Conservation (phyloP, 176 grass and related monocot species). For the Hordeum marinum region DNA sequence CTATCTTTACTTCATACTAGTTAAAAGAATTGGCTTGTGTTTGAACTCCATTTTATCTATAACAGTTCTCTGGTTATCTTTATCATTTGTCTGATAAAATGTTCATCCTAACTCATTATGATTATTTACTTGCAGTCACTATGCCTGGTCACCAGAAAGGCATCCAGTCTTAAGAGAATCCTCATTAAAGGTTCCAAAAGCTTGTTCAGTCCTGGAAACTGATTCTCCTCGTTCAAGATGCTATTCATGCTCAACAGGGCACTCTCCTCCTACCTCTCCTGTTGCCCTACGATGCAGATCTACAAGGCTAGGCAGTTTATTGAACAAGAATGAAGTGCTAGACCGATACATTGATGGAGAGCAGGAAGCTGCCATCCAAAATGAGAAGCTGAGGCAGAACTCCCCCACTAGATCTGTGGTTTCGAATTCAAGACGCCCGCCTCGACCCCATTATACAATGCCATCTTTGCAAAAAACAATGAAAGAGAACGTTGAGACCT, state of each 20-base stretch:
- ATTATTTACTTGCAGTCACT: slow-evolving; percentile 29
- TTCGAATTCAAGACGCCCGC: slow-evolving; percentile 56
- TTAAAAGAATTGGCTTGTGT: background rate
- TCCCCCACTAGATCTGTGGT: slow-evolving; percentile 24
- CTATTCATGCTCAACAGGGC: slow-evolving; percentile 44
- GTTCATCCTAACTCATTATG: background rate
- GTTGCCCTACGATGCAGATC: slow-evolving; percentile 43
- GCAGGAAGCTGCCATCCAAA: slow-evolving; percentile 29
- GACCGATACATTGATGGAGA: slow-evolving; percentile 60
- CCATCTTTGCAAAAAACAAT: slow-evolving; percentile 34
- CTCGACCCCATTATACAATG: slow-evolving; percentile 36
- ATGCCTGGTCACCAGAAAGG: slow-evolving; percentile 40
- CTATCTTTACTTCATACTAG: background rate
- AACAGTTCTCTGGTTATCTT: background rate
- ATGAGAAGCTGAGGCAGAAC: slow-evolving; percentile 27
- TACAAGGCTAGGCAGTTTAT: slow-evolving; percentile 32
- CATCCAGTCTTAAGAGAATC: slow-evolving; percentile 22
- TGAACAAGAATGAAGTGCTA: slow-evolving; percentile 48
- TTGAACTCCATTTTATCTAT: background rate
- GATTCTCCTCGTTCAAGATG: slow-evolving; percentile 59
- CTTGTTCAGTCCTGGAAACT: slow-evolving; percentile 21
- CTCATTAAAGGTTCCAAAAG: background rate
- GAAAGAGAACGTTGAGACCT: slow-evolving; percentile 31
- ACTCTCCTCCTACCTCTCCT: slow-evolving; percentile 53
- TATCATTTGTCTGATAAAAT: background rate